Base-by-base conservation (phyloP, 768 basidiomycete genomes). In the Kondoa subrosea region DNA sequence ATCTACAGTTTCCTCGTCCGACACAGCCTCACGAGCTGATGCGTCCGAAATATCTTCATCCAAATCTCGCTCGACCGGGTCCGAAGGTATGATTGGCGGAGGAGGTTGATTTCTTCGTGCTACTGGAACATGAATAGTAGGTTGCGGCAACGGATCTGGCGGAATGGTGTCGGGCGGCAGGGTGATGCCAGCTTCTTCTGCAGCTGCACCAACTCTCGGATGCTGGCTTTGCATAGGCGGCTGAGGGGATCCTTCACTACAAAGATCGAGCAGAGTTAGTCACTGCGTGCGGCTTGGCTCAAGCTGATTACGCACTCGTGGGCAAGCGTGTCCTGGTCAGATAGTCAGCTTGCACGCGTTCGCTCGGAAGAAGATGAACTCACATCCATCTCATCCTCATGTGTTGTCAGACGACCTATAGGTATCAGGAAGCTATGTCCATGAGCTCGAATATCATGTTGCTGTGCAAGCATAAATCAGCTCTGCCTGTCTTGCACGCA, bases 21-120 rank as follows among this genome's bases (percentile, higher is more conserved):
- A 32, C 50, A 30, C 26, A 33, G 50, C 34, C 21, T 67, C 33
- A 30, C 66, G 33, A n/a, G 56, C 56, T 25, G 65, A 64, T 31
- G 26, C 68, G 4, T 69, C 69, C 25, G 67, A 57, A 56, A 69
- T 69, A 16, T 69, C 69, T 29, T 65, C 69, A 30, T 69, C 69
- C 16, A 69, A 58, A 34, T 69, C 69, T 3, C 67, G 8, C 21
- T 31, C 33, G 61, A 50, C 66, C 14, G 57, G 57, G 14, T 31
- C 65, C 16, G 26, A 40, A 3, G 68, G 34, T 3, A 29, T 64
- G 29, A 60, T 27, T 14, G 58, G 58, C 29, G 58, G 58, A 12
- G 25, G n/a, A 8, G 30, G 30, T 60, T 60, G 58, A 60, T 25
- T 25, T 60, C 58, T 12, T 27, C 25, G 30, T 14, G 30, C 29